Conservation (phyloP, 2,329 filamentous ascomycete genomes). For the Microdochium bolleyi region DNA sequence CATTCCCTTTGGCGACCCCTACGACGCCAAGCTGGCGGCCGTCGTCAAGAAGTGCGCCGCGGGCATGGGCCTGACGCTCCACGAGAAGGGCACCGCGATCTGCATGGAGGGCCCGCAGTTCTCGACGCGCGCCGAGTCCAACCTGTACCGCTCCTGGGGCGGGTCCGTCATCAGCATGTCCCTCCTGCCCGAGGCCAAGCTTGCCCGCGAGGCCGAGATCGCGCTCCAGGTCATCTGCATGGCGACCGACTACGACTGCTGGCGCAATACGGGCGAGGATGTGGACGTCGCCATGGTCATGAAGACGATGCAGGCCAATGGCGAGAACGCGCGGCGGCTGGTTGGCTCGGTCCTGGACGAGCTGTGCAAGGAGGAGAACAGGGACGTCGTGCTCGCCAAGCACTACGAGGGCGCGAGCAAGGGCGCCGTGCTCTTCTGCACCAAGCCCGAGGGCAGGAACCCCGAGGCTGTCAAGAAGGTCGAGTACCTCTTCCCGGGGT, state of each 20-base stretch:
- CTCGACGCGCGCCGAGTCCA: constrained; percentile 88
- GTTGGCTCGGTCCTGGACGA: constrained; percentile 84
- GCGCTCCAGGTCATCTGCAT: constrained; percentile 99
- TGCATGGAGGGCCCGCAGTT: constrained; percentile 99
- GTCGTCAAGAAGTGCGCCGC: constrained; percentile 72
- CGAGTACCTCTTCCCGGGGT: constrained; percentile 81
- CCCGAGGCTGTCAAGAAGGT: constrained; percentile 72
- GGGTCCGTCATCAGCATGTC: constrained; percentile 99
- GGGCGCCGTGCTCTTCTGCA: constrained; percentile 75
- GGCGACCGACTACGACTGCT: constrained; percentile 99
- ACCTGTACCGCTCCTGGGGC: constrained; percentile 92
- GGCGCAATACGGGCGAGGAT: constrained; percentile 66
- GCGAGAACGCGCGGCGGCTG: constrained; percentile 76
- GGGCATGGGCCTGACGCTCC: constrained; percentile 68
- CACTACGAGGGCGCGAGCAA: constrained; percentile 71
- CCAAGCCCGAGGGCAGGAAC: constrained; percentile 66
- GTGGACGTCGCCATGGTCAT: constrained; percentile 97
- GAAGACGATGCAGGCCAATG: constrained; percentile 91
- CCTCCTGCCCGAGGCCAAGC: constrained; percentile 87
- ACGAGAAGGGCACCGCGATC: constrained; percentile 76
- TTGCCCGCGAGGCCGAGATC: constrained; percentile 92
- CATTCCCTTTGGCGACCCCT: constrained; percentile 92
- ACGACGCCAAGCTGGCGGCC: constrained; percentile 69
- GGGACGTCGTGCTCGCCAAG: constrained; percentile 68
- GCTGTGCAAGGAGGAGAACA: constrained; percentile 69